Base-by-base conservation (phyloP, 2,329 filamentous ascomycete species). In the Grosmannia clavigera region DNA sequence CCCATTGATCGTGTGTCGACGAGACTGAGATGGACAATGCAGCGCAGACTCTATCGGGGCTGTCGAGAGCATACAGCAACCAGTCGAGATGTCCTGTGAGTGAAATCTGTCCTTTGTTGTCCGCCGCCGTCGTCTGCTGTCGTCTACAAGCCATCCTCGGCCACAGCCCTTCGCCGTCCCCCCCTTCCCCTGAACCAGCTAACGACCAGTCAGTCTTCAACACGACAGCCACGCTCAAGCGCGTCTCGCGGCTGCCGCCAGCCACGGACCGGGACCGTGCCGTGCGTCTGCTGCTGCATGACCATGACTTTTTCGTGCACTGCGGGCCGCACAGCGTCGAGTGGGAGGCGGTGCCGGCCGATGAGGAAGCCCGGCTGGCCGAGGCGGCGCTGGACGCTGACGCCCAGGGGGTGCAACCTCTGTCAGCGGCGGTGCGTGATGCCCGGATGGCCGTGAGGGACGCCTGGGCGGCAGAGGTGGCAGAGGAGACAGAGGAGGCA, bases 311-410 rank as follows among this genome's bases (percentile, higher is more conserved):
- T 70, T 78, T 81, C 68, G 72, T 83, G 54, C 64, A 70, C 51
- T 80, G 77, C 69, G 75, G 81, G 64, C 80, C 81, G 55, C 78
- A 81, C 70, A 73, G 78, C 68, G 66, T 72, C 61, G 74, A 72
- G 53, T 77, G 74, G 66, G 71, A 75, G 58, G 66, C 66, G 22
- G 67, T 78, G 51, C 66, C 65, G 33, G 61, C 61, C 5, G 64
- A 67, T 3, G 64, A 68, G 6, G 68, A 68, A 53, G 59, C 63
- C 4, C 60, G 70, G 48, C 65, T 67, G 61, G 67, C 68, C 29
- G 64, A 71, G 12, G 69, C 73, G 2, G 64, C 68, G 14, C 68
- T 67, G 10, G 62, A 67, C 38, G 62, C 60, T 22, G 65, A 68
- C 29, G 61, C 68, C 33, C 46, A 50, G 31, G 43, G 58, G 0